phyloP scores from a whole-genome alignment of 73 alveolate genomes.

The Paramecium bursaria region DNA sequence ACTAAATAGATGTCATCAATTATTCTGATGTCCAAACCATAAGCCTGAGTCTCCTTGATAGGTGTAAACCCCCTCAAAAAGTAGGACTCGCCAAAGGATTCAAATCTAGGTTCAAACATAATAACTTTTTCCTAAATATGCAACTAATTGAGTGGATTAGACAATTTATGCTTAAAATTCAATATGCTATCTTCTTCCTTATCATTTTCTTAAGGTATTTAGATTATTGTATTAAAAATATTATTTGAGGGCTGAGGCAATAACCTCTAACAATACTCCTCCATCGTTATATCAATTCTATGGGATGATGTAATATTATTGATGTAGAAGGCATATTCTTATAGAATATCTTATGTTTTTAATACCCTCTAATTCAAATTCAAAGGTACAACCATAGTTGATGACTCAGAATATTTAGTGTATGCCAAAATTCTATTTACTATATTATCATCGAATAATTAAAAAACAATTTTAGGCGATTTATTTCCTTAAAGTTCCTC shows the following conservation, averaged over 20 bases:
- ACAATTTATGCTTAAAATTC: not conserved
- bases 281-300: slow-evolving; percentile 23
- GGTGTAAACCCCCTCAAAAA: slow-evolving; percentile 51
- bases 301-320: slow-evolving; percentile 10
- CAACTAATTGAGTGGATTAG: not conserved
- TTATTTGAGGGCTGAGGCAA: slow-evolving; percentile 5
- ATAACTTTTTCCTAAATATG: not conserved
- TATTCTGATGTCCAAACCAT: slow-evolving; percentile 49
- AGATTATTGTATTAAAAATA: slow-evolving; percentile 3
- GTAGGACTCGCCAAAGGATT: slow-evolving; percentile 53
- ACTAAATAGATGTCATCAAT: slow-evolving; percentile 3
- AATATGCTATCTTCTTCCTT: slow-evolving; percentile 21
- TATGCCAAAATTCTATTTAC: slow-evolving; percentile 3
- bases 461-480: not conserved
- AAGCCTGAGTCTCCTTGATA: slow-evolving; percentile 4
- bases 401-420: not conserved
- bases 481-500: not conserved
- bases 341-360: not conserved
- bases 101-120: not conserved
- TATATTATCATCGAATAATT: no score
- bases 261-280: not conserved
- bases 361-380: not conserved
- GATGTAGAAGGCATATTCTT: not conserved
- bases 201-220: not conserved
- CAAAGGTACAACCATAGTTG: slow-evolving; percentile 7